phyloP scores from a whole-genome alignment of 768 basidiomycete genomes.

The Serendipita indica region DNA sequence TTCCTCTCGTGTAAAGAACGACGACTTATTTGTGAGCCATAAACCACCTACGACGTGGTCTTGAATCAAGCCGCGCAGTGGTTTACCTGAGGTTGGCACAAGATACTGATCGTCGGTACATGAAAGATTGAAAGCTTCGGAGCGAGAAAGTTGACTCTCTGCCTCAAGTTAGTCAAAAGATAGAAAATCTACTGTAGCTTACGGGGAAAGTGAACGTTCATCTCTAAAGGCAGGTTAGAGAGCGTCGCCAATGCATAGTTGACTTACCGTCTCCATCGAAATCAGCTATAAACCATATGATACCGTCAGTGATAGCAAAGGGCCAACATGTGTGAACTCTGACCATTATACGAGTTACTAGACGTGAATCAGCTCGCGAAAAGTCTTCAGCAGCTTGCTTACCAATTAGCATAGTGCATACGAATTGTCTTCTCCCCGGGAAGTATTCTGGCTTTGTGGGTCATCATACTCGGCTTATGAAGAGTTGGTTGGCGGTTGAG shows the following conservation, averaged over 20 bases:
- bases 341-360: constrained; percentile 96
- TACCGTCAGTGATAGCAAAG: constrained; percentile 11
- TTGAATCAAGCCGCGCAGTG: constrained; percentile 92
- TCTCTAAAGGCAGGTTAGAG: constrained; percentile 57
- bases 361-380: constrained; percentile 15
- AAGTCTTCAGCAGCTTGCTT: too few relatives aligned
- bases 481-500: constrained; percentile 96
- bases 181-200: constrained; percentile 23
- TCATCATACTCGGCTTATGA: constrained; percentile 99
- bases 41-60: constrained; percentile 97
- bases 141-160: constrained; percentile 92
- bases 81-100: constrained; percentile 97
- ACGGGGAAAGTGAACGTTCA: constrained; percentile 99
- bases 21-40: constrained; percentile 96
- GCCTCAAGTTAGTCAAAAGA: constrained; percentile 11
- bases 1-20: constrained; percentile 90
- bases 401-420: constrained; percentile 99
- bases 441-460: constrained; percentile 80
- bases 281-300: constrained; percentile 41
- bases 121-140: constrained; percentile 86
- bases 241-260: too few relatives aligned
- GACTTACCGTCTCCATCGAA: constrained; percentile 82
- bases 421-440: constrained; percentile 97
- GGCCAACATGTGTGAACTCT: constrained; percentile 17
- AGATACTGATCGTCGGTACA: constrained; percentile 98